phyloP scores from a whole-genome alignment of 192 early-diverging fungal genomes.

The Rhizophagus prolifer region DNA sequence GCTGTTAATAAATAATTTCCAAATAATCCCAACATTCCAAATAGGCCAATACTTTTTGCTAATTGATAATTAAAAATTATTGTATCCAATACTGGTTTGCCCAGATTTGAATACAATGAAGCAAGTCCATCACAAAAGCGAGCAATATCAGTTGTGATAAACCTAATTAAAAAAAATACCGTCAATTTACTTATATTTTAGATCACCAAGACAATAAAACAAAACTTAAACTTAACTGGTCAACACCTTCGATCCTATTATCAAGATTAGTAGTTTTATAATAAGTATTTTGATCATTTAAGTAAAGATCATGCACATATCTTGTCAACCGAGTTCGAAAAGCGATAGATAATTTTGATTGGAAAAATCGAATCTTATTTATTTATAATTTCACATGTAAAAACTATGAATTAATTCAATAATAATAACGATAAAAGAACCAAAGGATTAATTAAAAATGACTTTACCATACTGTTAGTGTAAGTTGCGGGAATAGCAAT shows the following conservation, averaged over 20 bases:
- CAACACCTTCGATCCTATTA: constrained; percentile 82
- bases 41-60: constrained; percentile 80
- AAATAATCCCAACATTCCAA: constrained; percentile 78
- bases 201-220: background rate
- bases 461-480: constrained; percentile 92
- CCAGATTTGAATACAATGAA: constrained; percentile 93
- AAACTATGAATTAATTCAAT: background rate
- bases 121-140: constrained; percentile 88
- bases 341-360: constrained; percentile 72
- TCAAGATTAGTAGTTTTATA: constrained; percentile 92
- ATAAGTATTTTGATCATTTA: constrained; percentile 79
- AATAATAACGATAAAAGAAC: background rate
- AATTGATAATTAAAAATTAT: constrained; percentile 93
- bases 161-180: constrained; percentile 29
- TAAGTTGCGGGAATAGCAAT: constrained; percentile 96
- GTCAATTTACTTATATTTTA: background rate
- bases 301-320: constrained; percentile 83
- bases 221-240: constrained; percentile 59
- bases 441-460: constrained; percentile 29
- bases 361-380: constrained; percentile 61
- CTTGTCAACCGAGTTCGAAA: constrained; percentile 86
- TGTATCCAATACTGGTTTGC: constrained; percentile 93
- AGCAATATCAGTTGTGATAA: constrained; percentile 85
- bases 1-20: constrained; percentile 79
- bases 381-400: background rate